Evolutionary conservation across 495 filamentous ascomycete species (phyloP).

Genomic region (Apodospora peruviana): DNA sequence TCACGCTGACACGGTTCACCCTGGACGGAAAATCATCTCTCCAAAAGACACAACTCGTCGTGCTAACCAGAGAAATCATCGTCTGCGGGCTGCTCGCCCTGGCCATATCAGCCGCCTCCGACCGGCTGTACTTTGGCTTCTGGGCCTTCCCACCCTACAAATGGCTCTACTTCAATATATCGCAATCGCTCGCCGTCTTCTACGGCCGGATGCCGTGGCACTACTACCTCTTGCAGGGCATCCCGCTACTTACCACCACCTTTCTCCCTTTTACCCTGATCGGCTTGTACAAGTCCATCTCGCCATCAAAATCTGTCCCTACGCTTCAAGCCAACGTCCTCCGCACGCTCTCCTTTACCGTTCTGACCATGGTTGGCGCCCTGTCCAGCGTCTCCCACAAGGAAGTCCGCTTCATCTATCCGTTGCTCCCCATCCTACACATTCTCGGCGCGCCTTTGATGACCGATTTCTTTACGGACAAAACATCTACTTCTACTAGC

Average conservation of each 20-base stretch:
- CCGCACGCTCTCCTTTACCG: constrained; percentile 56
- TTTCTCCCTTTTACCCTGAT: constrained; percentile 67
- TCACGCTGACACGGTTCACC: constrained; percentile 36
- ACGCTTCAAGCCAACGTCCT: constrained; percentile 35
- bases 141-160: constrained; percentile 89
- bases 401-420: constrained; percentile 96
- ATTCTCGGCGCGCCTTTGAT: constrained; percentile 67
- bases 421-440: constrained; percentile 80
- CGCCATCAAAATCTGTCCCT: constrained; percentile 24
- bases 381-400: constrained; percentile 89
- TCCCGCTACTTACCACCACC: constrained; percentile 82
- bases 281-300: constrained; percentile 53
- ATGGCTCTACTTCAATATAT: constrained; percentile 90
- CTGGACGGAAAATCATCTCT: constrained; percentile 34
- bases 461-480: constrained; percentile 56
- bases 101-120: constrained; percentile 57
- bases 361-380: constrained; percentile 51
- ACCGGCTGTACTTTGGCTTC: constrained; percentile 74
- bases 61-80: constrained; percentile 54
- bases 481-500: not conserved
- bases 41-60: constrained; percentile 37
- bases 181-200: constrained; percentile 78
- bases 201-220: constrained; percentile 91
- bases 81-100: constrained; percentile 65
- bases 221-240: constrained; percentile 87